These are phyloP conservation scores for Lodderomyces parapsilosis DNA, from an alignment of 1,139 yeast genomes.

Conservation along the genomic window DNA sequence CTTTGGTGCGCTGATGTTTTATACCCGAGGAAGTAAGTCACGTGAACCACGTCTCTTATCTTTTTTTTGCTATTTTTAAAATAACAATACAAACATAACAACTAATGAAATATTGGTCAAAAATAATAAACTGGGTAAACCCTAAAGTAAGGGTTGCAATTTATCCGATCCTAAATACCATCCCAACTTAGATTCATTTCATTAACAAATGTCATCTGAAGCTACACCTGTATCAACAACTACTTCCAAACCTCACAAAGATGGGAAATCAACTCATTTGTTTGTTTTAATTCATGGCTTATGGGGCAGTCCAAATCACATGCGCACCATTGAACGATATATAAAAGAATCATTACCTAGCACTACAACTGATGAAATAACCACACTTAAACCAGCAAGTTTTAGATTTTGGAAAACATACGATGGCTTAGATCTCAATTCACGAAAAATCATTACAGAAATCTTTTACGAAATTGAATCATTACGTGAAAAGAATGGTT, in stretches of 20 bases:
- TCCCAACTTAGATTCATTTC: too few species aligned
- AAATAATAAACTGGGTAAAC: too few species aligned
- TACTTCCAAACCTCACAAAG: neutral
- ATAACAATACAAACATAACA: too few species aligned
- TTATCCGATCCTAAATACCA: too few species aligned
- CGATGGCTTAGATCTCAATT: slow-evolving; percentile 77
- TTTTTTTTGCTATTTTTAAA: too few species aligned
- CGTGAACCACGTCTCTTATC: neutral
- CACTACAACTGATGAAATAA: slow-evolving; percentile 36
- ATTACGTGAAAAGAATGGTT: slow-evolving; percentile 37
- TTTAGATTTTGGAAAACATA: slow-evolving; percentile 77
- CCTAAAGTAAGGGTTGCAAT: too few species aligned
- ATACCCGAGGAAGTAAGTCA: neutral
- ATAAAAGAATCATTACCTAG: slow-evolving; percentile 41
- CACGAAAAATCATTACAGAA: slow-evolving; percentile 67
- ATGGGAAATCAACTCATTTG: slow-evolving; percentile 50
- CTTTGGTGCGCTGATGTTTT: neutral
- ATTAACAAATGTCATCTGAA: neutral
- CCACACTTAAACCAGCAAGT: slow-evolving; percentile 64
- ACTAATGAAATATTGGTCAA: too few species aligned
- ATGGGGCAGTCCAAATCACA: slow-evolving; percentile 82
- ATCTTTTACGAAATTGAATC: slow-evolving; percentile 55
- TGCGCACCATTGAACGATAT: slow-evolving; percentile 57
- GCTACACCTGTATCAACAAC: neutral
- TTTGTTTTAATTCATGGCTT: slow-evolving; percentile 84